Conservation (phyloP, 2,329 filamentous ascomycete species). For the Aspergillus transmontanensis region DNA sequence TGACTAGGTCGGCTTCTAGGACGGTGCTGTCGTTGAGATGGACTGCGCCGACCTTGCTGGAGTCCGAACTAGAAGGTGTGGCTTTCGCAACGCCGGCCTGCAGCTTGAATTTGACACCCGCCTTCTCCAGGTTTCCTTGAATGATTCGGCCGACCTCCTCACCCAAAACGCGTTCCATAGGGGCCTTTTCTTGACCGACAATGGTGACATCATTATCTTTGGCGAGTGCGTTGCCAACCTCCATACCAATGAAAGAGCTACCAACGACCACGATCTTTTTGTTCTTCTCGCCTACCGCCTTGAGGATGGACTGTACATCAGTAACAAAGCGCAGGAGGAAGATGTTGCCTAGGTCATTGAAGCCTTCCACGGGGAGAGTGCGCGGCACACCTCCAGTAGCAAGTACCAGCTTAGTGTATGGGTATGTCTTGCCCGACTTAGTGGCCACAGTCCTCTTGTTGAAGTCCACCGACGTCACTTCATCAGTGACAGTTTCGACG, state of each 20-base stretch:
- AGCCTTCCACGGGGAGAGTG: slow-evolving; percentile 76
- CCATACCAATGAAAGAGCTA: slow-evolving; percentile 97
- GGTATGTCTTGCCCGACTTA: slow-evolving; percentile 67
- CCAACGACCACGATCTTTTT: slow-evolving; percentile 94
- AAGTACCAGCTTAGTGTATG: slow-evolving; percentile 86
- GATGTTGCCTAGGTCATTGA: slow-evolving; percentile 84
- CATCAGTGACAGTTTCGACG: slow-evolving; percentile 59
- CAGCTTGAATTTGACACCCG: slow-evolving; percentile 87
- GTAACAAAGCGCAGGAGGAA: slow-evolving; percentile 80
- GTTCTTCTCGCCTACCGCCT: slow-evolving; percentile 74
- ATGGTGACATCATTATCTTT: slow-evolving; percentile 83
- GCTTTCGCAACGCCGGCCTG: slow-evolving; percentile 81
- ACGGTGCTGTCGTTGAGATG: slow-evolving; percentile 82
- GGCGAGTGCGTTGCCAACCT: slow-evolving; percentile 80
- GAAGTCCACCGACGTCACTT: slow-evolving; percentile 78
- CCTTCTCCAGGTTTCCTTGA: slow-evolving; percentile 76
- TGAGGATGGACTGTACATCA: slow-evolving; percentile 75
- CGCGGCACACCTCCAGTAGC: slow-evolving; percentile 82
- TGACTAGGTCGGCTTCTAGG: slow-evolving; percentile 84
- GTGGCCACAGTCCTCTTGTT: slow-evolving; percentile 72
- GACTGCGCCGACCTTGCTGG: slow-evolving; percentile 76
- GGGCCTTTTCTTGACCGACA: slow-evolving; percentile 83
- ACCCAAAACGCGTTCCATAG: slow-evolving; percentile 85
- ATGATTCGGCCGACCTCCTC: slow-evolving; percentile 78
- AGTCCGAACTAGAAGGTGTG: slow-evolving; percentile 66